Evolutionary conservation across 257 asterid genomes (phyloP).

Genomic region (Solanum habrochaites): DNA sequence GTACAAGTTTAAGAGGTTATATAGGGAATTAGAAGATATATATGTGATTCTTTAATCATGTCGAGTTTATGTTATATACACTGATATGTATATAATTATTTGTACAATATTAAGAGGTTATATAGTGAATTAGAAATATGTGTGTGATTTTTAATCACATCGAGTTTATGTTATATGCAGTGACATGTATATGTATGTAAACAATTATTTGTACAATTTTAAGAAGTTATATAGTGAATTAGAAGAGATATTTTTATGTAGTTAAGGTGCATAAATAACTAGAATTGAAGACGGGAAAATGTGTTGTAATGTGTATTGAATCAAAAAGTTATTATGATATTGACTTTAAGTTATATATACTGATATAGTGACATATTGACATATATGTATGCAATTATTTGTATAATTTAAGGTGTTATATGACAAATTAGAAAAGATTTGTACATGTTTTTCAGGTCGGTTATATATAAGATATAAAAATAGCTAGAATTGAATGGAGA

Average conservation of each 20-base stretch:
- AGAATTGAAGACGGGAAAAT: background rate
- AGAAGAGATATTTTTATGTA: background rate
- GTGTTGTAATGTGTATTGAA: background rate
- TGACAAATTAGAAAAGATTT: background rate
- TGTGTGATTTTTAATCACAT: background rate
- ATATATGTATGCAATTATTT: background rate
- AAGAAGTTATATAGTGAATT: background rate
- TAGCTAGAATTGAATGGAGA: background rate
- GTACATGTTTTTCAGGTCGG: background rate
- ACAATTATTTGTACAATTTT: background rate
- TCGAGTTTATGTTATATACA: background rate
- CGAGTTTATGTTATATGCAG: background rate
- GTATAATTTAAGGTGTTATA: background rate
- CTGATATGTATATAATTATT: background rate
- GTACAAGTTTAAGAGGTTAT: background rate
- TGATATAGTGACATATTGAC: no score
- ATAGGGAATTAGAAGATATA: background rate
- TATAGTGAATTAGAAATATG: background rate
- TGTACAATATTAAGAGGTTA: background rate
- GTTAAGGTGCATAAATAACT: background rate
- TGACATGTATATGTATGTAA: background rate
- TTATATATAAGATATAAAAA: background rate
- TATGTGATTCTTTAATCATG: background rate
- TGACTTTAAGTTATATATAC: background rate
- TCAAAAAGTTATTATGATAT: accelerated